Conservation (phyloP, 768 basidiomycete genomes). For the Podaxis carcinomalis region DNA sequence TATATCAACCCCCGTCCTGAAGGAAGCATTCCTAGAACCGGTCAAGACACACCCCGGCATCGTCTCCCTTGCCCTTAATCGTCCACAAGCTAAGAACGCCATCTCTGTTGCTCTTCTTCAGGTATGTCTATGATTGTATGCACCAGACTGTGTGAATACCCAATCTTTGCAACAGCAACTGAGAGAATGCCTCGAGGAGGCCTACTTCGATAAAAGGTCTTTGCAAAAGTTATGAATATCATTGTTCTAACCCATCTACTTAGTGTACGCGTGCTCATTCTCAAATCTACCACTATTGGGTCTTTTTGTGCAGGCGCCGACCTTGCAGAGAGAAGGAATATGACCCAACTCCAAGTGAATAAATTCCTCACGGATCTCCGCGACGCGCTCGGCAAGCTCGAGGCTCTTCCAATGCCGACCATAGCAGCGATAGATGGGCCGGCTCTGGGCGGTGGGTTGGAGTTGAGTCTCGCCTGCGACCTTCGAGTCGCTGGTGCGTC, state of each 20-base stretch:
- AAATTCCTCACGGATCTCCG: conserved; percentile 78
- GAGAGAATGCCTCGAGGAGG: conserved; percentile 59
- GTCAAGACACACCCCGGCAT: conserved; percentile 57
- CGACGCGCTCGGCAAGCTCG: conserved; percentile 67
- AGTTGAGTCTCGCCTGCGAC: conserved; percentile 86
- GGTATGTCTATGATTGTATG: conserved; percentile 29
- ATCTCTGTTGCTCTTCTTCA: conserved; percentile 71
- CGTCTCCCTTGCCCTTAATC: conserved; percentile 71
- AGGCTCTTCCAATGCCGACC: conserved; percentile 81
- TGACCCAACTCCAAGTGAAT: conserved; percentile 70
- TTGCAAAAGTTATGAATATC: conserved; percentile 8
- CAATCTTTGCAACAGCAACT: conserved; percentile 52
- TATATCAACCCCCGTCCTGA: conserved; percentile 4
- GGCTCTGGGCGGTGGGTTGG: conserved; percentile 90
- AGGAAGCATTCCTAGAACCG: conserved; percentile 48
- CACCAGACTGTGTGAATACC: not conserved
- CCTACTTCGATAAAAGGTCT: conserved; percentile 65
- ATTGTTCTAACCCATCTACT: not conserved
- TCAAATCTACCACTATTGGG: conserved; percentile 74
- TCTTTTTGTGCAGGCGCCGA: conserved; percentile 94
- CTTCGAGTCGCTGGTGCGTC: conserved; percentile 78
- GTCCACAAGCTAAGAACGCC: conserved; percentile 83
- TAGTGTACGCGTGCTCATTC: conserved; percentile 74
- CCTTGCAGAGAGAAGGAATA: conserved; percentile 77
- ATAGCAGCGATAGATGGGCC: conserved; percentile 93